Evolutionary conservation across 2,329 filamentous ascomycete genomes (phyloP).

Genomic region (Sarocladium strictum): DNA sequence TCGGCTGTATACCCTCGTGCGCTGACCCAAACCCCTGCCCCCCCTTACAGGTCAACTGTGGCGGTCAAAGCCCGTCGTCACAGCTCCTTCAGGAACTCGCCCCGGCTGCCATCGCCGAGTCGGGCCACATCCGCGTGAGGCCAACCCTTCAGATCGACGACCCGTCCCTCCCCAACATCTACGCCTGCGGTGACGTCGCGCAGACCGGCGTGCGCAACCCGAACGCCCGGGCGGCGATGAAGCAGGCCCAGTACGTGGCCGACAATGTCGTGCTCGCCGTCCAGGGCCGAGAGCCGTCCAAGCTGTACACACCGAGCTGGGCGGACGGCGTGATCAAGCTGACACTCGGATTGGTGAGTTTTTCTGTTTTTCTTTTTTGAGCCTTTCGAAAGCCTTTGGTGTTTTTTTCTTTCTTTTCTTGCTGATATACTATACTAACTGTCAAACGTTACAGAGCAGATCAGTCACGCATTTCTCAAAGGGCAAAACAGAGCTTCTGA

Average conservation of each 20-base stretch:
- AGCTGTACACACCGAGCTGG: conserved; percentile 36
- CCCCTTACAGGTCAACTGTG: conserved; percentile 45
- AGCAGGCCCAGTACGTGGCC: conserved; percentile 46
- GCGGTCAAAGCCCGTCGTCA: conserved; percentile 53
- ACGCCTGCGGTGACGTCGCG: conserved; percentile 59
- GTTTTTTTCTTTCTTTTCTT: background rate
- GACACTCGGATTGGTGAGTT: conserved; percentile 44
- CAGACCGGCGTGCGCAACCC: conserved; percentile 39
- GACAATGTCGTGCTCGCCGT: conserved; percentile 49
- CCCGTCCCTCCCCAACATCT: conserved; percentile 43
- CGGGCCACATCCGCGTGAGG: conserved; percentile 46
- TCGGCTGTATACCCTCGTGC: background rate
- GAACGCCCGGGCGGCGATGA: conserved; percentile 48
- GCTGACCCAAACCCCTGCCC: background rate
- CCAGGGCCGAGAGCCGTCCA: conserved; percentile 29
- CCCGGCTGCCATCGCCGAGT: conserved; percentile 35
- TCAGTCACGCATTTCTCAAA: conserved; percentile 38
- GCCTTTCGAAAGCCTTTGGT: background rate
- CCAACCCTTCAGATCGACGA: conserved; percentile 53
- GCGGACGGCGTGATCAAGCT: conserved; percentile 46
- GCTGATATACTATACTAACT: background rate
- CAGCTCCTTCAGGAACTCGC: conserved; percentile 36
- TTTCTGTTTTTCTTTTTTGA: background rate
- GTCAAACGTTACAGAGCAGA: conserved; percentile 28
- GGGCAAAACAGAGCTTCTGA: conserved; percentile 36